Conservation (phyloP, 352 stramenopile species). For the Phytophthora podocarpi region DNA sequence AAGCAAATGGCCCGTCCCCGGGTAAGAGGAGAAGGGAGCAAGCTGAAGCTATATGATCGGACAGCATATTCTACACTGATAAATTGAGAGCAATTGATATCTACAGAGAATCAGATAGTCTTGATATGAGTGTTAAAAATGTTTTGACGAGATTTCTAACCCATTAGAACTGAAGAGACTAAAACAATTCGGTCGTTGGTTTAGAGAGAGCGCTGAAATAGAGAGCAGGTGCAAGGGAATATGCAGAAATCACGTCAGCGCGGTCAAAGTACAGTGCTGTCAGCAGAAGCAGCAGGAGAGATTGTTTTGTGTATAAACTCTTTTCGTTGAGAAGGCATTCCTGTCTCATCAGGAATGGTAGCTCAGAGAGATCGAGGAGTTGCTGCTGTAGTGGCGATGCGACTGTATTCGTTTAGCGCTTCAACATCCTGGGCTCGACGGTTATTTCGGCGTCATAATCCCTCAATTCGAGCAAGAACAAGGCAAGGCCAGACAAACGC, state of each 20-base stretch:
- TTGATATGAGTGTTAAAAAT: too few relatives aligned
- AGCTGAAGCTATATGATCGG: too few relatives aligned
- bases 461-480: conserved; percentile 5
- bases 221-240: too few relatives aligned
- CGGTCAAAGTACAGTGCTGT: not conserved
- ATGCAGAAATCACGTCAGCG: not conserved
- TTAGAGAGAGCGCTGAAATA: too few relatives aligned
- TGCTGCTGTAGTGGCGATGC: not conserved
- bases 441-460: not conserved
- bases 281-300: not conserved
- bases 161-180: too few relatives aligned
- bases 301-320: conserved; percentile 14
- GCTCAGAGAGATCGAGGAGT: conserved; percentile 3
- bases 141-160: too few relatives aligned
- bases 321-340: not conserved
- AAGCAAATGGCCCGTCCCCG: too few relatives aligned
- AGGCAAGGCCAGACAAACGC: conserved; percentile 9
- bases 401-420: not conserved
- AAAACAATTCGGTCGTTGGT: too few relatives aligned
- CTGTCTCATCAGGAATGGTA: conserved; percentile 7
- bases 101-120: too few relatives aligned
- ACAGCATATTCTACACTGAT: too few relatives aligned
- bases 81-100: too few relatives aligned
- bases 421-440: not conserved
- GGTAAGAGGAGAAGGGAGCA: too few relatives aligned